Base-by-base conservation (phyloP, 2,329 filamentous ascomycete species). In the Phoma sp. region DNA sequence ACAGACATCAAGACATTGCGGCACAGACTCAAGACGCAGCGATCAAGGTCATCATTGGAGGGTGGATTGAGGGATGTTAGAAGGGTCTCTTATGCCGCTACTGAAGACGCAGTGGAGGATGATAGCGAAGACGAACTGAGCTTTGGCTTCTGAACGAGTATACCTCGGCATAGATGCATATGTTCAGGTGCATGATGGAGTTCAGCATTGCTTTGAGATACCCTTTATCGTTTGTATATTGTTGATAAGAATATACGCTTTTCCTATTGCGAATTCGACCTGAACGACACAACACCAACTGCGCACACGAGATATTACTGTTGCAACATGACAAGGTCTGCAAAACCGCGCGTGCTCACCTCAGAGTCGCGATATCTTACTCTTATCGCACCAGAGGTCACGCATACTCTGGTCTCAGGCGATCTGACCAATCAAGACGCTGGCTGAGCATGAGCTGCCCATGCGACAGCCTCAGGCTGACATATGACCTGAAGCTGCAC, bases 51-150 rank as follows among this genome's bases (percentile, higher is more conserved):
- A 2, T 61, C 56, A 4, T 40, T 61, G 0, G 55, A 57, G 4
- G 57, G 59, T 8, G 61, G 66, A 4, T 38, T 70, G 25, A 53
- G 65, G 4, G 44, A 59, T 14, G 46, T 66, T 0, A 36, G 57
- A 32, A 54, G 60, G 22, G 62, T 61, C 11, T 40, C 38, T 1
- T 69, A 70, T 24, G 45, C 44, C 2, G 27, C 38, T 7, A 10
- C 7, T 1, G 4, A 6, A 1, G 43, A 52, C 13, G 43, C 14
- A 2, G 43, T 7, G 2, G 47, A 45, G 1, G 45, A 43, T 2
- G 44, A 33, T 4, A 48, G 54, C 27, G 36, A 37, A 43, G 55
- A 51, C 22, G 55, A 58, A 23, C 24, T 55, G 25, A 54, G 50
- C 37, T 58, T 49, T 49, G 40, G 37, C 2, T 35, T 45, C 13